Percentiles rank a stretch among this genome's conserved stretches.
Evolutionary conservation across 2,329 filamentous ascomycete genomes (phyloP).

Genomic region (Ceratocystis cubensis): DNA sequence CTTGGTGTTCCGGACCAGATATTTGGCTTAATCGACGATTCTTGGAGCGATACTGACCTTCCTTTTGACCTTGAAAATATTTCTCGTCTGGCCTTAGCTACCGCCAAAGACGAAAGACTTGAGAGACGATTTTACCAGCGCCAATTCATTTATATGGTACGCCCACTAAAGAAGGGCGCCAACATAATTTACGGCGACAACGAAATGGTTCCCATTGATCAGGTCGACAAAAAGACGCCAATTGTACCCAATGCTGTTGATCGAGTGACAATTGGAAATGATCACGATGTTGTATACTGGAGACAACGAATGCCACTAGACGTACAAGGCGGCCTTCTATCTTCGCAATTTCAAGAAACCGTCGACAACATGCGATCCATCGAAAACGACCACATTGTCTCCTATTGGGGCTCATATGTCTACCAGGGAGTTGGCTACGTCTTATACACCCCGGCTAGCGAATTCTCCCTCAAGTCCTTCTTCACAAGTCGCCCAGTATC

Average conservation of each 20-base stretch:
- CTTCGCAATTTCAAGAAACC: conserved; percentile 47
- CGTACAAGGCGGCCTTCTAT: conserved; percentile 32
- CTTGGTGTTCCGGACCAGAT: conserved; percentile 60
- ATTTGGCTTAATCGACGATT: conserved; percentile 61
- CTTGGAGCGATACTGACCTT: conserved; percentile 65
- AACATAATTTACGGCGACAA: conserved; percentile 53
- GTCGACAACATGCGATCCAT: conserved; percentile 46
- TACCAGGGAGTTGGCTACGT: conserved; percentile 51
- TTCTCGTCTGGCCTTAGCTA: conserved; percentile 47
- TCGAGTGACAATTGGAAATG: conserved; percentile 50
- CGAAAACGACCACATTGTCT: conserved; percentile 57
- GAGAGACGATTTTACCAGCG: conserved; percentile 56
- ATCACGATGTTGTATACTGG: conserved; percentile 43
- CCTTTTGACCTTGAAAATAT: conserved; percentile 56
- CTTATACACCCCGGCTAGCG: conserved; percentile 52
- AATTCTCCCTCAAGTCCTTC: conserved; percentile 55
- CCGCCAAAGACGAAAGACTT: conserved; percentile 46
- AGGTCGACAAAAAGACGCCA: conserved; percentile 45
- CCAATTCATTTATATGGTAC: conserved; percentile 59
- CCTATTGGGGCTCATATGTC: conserved; percentile 58
- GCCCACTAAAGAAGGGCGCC: conserved; percentile 46
- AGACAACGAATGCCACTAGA: conserved; percentile 42
- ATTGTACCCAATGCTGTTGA: conserved; percentile 35
- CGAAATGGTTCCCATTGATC: conserved; percentile 57
- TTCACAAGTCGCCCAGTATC: conserved; percentile 49